These are phyloP conservation scores for Pyrrhoderma lamaoense DNA, from an alignment of 1,284 basidiomycete species.

Conservation along the genomic window DNA sequence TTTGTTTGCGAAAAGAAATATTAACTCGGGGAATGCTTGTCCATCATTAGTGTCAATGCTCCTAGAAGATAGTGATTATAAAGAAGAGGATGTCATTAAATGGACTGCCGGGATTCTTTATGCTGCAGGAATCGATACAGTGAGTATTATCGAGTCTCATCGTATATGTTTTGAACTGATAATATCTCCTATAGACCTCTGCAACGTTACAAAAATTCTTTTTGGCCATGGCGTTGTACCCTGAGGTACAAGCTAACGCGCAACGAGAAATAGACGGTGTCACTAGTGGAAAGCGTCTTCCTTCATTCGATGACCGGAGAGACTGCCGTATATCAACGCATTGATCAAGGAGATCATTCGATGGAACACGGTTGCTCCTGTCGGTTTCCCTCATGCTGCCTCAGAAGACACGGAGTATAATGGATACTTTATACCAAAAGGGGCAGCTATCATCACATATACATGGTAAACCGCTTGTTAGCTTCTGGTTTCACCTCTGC, in stretches of 20 bases:
- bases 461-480: conserved; percentile 19
- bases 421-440: conserved; percentile 19
- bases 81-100: conserved; percentile 30
- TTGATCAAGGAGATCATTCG: conserved; percentile 25
- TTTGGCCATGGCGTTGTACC: conserved; percentile 26
- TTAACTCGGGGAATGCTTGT: too few relatives aligned
- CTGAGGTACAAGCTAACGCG: conserved; percentile 22
- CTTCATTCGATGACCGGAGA: conserved; percentile 23
- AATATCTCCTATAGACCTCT: conserved; percentile 11
- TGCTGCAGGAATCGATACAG: conserved; percentile 11
- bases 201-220: conserved; percentile 22
- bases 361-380: conserved; percentile 26
- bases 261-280: conserved; percentile 26
- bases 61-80: conserved; percentile 19
- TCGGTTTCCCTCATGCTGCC: conserved; percentile 19
- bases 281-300: conserved; percentile 22
- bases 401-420: conserved; percentile 18
- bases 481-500: too few relatives aligned
- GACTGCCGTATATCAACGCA: conserved; percentile 26
- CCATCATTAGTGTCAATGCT: too few relatives aligned
- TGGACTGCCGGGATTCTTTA: conserved; percentile 30
- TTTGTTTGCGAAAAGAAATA: too few relatives aligned
- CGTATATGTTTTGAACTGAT: not conserved
- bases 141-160: conserved; percentile 17
- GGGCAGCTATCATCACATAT: conserved; percentile 23